phyloP scores from a whole-genome alignment of 805 yeast species.

The Lipomyces yamanashiensis region DNA sequence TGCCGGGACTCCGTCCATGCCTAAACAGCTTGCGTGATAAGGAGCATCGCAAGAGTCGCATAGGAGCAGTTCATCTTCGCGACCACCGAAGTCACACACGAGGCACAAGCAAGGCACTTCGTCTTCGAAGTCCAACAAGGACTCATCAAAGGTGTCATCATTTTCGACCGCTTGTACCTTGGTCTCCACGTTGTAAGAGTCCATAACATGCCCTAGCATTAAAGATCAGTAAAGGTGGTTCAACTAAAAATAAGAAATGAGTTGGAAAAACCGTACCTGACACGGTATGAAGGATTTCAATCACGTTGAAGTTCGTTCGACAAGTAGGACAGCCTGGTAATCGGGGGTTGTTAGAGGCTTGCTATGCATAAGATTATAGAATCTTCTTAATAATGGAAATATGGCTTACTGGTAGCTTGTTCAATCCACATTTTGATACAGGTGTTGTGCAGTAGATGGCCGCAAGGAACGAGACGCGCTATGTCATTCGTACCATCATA shows the following conservation, averaged over 20 bases:
- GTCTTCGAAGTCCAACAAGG: constrained; percentile 12
- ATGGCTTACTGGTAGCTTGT: constrained; percentile 51
- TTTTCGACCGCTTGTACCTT: constrained; percentile 30
- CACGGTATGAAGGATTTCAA: constrained; percentile 45
- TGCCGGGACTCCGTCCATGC: constrained; percentile 42
- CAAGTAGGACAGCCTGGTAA: constrained; percentile 61
- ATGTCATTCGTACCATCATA: constrained; percentile 34
- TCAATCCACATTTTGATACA: constrained; percentile 65
- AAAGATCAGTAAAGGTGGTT: constrained; percentile 12
- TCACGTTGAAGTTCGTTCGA: constrained; percentile 52
- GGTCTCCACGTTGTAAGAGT: constrained; percentile 26
- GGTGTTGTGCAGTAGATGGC: constrained; percentile 59
- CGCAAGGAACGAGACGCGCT: constrained; percentile 50
- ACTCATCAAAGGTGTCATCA: constrained; percentile 20
- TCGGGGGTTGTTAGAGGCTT: not conserved
- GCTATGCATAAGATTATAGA: not conserved
- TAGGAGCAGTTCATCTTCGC: constrained; percentile 41
- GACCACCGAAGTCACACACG: constrained; percentile 41
- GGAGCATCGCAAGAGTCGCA: constrained; percentile 45
- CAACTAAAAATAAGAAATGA: constrained; percentile 4
- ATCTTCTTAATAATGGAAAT: not conserved
- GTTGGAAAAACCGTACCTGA: constrained; percentile 18
- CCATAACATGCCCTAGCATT: constrained; percentile 6
- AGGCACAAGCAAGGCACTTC: constrained; percentile 37
- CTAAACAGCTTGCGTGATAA: constrained; percentile 43